Conservation (phyloP, 2,329 filamentous ascomycete genomes). For the Colletotrichum tropicicola region DNA sequence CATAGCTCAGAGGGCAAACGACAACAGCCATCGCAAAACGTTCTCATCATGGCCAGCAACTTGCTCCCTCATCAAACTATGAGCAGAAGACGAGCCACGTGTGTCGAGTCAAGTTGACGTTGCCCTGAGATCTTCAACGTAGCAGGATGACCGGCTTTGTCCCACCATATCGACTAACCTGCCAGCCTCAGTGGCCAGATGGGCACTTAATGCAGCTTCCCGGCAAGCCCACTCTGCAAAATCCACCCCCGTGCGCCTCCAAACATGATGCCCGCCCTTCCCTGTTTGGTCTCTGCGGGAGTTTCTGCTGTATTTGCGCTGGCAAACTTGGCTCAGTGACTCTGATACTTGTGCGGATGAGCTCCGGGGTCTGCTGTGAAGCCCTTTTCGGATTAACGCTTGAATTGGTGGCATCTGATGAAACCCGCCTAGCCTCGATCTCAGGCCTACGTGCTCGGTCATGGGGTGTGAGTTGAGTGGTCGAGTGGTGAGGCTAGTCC, state of each 20-base stretch:
- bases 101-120: conserved; percentile 60
- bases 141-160: conserved; percentile 53
- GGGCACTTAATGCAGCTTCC: conserved; percentile 58
- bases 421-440: conserved; percentile 49
- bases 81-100: conserved; percentile 51
- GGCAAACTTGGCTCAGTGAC: conserved; percentile 48
- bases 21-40: background rate
- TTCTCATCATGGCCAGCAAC: background rate
- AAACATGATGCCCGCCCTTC: conserved; percentile 31
- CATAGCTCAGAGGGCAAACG: background rate
- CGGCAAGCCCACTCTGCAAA: conserved; percentile 38
- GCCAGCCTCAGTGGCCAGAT: conserved; percentile 35
- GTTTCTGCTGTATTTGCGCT: conserved; percentile 49
- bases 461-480: conserved; percentile 5
- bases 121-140: conserved; percentile 19
- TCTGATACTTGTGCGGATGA: conserved; percentile 38
- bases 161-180: conserved; percentile 41
- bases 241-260: conserved; percentile 24
- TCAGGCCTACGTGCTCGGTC: conserved; percentile 30
- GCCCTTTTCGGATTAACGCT: conserved; percentile 43
- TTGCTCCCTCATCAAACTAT: conserved; percentile 1
- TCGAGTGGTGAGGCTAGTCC: too few species aligned
- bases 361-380: conserved; percentile 51
- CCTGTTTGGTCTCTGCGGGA: conserved; percentile 49
- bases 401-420: conserved; percentile 47